phyloP scores from a whole-genome alignment of 768 basidiomycete species.

The Cystobasidium ongulense region DNA sequence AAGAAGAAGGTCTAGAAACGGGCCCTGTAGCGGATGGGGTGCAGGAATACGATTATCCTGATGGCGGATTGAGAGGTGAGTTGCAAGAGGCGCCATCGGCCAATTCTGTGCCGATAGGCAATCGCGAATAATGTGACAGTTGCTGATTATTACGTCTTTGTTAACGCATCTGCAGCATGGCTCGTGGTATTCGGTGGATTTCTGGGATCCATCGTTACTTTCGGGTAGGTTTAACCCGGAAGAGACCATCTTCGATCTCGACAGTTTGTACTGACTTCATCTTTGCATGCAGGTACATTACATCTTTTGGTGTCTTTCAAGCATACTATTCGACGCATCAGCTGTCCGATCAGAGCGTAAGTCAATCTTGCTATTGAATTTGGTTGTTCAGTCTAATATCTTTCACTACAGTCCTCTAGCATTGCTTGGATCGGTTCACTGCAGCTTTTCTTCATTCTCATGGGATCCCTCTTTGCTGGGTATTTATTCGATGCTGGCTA shows the following conservation, averaged over 20 bases:
- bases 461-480: constrained; percentile 51
- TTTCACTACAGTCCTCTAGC: constrained; percentile 10
- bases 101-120: neutral
- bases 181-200: constrained; percentile 8
- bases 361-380: neutral
- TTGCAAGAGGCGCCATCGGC: neutral
- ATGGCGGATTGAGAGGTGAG: constrained; percentile 17
- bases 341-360: constrained; percentile 19
- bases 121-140: neutral
- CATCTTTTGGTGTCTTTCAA: constrained; percentile 36
- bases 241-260: neutral
- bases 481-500: constrained; percentile 54
- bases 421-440: constrained; percentile 51
- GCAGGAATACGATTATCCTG: constrained; percentile 1
- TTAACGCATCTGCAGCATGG: constrained; percentile 25
- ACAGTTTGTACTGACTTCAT: neutral
- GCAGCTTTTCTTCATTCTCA: constrained; percentile 51
- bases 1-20: neutral
- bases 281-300: constrained; percentile 27
- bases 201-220: neutral
- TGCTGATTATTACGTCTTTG: neutral
- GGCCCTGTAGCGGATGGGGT: neutral
- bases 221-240: constrained; percentile 15
- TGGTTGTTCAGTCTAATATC: neutral
- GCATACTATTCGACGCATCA: constrained; percentile 35